Evolutionary conservation across 495 filamentous ascomycete species (phyloP), one percentile per base, ranked within the genome.

Genomic region (Cercophora samala): DNA sequence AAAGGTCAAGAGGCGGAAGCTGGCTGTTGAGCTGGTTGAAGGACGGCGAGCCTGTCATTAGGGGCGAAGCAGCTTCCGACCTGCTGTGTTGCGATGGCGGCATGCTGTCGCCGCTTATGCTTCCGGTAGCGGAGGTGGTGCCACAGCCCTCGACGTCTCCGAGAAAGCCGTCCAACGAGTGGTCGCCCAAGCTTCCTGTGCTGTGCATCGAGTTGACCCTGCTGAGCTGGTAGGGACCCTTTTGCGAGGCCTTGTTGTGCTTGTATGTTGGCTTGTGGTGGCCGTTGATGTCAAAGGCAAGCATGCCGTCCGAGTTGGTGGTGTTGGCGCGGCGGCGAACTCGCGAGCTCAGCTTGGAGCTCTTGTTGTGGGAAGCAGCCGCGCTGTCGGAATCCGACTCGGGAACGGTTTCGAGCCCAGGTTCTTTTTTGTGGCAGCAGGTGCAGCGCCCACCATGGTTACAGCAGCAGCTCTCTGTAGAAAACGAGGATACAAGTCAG

Each of bases 261-360:
- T 93, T 93, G 78, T 96, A 91, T 29, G 89, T 87, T 8, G 94
- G 93, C 79, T 94, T 94, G 83, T 97, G 93, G 77, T 97, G 93
- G 68, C 94, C 93, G 73, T 97, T 95, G 62, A 90, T 86, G 81
- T 97, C 95, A 67, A 95, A 87, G 51, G 91, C 92, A 68, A 97
- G 83, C 32, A 86, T 85, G 58, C 97, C 93, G n/a, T 93, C 96
- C 70, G 89, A 91, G 65, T 89, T 87, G 63, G 92, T 91, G 66
- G 90, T 89, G 64, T 96, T 88, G 67, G 89, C 88, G 56, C 82
- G 78, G 42, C 82, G 59, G 2, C 37, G 37, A 52, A 70, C 37
- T 55, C 80, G 93, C 84, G 80, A 89, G 88, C 72, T 83, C 77
- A 68, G 78, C 75, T 78, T 90, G 82, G 74, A 79, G 60, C 72